Conservation (phyloP, 805 yeast genomes). For the Yarrowia sp. region DNA sequence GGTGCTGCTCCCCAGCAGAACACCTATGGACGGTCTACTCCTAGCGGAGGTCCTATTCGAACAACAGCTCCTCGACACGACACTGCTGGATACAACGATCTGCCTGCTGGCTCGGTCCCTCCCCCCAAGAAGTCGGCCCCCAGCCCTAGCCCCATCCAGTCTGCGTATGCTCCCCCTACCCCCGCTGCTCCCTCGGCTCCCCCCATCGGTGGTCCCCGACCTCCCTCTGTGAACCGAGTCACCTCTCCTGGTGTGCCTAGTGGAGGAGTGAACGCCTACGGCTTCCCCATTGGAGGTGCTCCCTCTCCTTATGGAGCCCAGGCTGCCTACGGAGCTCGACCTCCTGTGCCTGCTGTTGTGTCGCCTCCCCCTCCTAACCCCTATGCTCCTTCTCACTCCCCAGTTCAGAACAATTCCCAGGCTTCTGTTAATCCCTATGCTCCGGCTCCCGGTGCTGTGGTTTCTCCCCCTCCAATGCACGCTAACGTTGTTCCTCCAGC, state of each 20-base stretch:
- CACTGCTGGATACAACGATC: constrained; percentile 36
- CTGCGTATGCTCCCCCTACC: constrained; percentile 26
- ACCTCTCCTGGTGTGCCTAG: constrained; percentile 5
- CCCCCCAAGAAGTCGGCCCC: constrained; percentile 21
- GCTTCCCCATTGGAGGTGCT: constrained; percentile 21
- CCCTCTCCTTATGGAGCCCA: constrained; percentile 19
- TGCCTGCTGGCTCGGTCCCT: constrained; percentile 32
- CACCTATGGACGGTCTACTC: constrained; percentile 27
- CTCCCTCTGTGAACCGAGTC: constrained; percentile 2
- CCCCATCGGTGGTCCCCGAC: constrained; percentile 32
- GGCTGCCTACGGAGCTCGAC: constrained; percentile 20
- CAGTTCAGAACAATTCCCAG: constrained; percentile 34
- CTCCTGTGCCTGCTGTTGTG: neutral
- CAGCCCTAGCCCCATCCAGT: constrained; percentile 28
- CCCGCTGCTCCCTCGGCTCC: constrained; percentile 32
- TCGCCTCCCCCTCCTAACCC: constrained; percentile 28
- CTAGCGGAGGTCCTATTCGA: constrained; percentile 30
- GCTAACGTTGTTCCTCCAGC: constrained; percentile 28
- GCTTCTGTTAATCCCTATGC: constrained; percentile 27
- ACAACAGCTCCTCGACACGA: constrained; percentile 33
- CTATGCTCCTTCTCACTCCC: constrained; percentile 33
- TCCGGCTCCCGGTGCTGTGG: constrained; percentile 36
- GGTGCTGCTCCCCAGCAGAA: constrained; percentile 30
- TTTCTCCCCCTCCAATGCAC: constrained; percentile 55
- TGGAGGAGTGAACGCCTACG: constrained; percentile 21